Evolutionary conservation across 2,329 filamentous ascomycete species (phyloP).

Genomic region (Penicillium sp.): DNA sequence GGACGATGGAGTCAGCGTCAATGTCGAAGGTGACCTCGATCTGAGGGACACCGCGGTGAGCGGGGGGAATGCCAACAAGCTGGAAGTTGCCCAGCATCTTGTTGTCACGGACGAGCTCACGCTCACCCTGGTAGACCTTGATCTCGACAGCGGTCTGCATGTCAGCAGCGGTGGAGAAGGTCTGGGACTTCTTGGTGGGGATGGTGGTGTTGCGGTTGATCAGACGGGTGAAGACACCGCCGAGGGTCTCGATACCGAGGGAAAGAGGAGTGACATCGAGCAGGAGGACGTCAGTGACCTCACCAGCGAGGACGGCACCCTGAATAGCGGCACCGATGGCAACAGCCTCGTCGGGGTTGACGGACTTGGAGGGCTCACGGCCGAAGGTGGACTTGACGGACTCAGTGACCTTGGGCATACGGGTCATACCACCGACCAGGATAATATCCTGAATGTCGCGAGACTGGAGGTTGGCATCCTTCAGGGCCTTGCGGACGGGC

Average conservation of each 20-base stretch:
- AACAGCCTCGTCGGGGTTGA: constrained; percentile 98
- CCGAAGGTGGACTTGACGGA: constrained; percentile 90
- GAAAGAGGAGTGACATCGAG: constrained; percentile 95
- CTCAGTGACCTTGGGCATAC: constrained; percentile 96
- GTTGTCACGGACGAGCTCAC: constrained; percentile 90
- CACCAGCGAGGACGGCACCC: constrained; percentile 85
- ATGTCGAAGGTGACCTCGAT: constrained; percentile 98
- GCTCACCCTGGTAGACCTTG: constrained; percentile 90
- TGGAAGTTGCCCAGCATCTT: constrained; percentile 97
- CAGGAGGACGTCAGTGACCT: too few species aligned
- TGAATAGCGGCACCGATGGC: constrained; percentile 96
- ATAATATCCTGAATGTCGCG: constrained; percentile 98
- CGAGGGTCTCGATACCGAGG: constrained; percentile 93
- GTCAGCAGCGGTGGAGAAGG: constrained; percentile 95
- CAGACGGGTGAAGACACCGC: constrained; percentile 94
- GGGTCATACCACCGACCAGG: constrained; percentile 93
- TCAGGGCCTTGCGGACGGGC: constrained; percentile 96
- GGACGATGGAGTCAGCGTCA: constrained; percentile 94
- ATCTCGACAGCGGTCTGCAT: constrained; percentile 94
- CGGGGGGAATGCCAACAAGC: constrained; percentile 87
- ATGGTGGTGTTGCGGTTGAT: constrained; percentile 92
- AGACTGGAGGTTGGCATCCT: constrained; percentile 91
- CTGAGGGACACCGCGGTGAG: constrained; percentile 90
- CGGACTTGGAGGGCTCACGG: constrained; percentile 98
- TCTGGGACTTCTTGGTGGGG: constrained; percentile 92